Conservation (phyloP, 73 alveolate genomes). For the Diophrys appendiculata region DNA sequence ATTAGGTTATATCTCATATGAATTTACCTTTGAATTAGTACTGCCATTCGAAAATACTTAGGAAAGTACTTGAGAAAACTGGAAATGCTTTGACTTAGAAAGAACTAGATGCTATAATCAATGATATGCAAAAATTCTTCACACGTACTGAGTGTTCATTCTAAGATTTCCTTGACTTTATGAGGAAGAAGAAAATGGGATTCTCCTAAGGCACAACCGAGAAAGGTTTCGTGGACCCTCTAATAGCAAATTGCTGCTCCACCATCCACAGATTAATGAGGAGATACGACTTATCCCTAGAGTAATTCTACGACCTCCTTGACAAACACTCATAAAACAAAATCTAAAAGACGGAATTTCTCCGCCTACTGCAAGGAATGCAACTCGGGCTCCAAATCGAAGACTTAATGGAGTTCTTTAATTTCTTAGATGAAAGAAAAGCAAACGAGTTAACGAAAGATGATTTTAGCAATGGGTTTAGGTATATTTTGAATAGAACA, state of each 20-base stretch:
- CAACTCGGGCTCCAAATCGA: conserved; percentile 34
- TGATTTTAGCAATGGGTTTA: conserved; percentile 33
- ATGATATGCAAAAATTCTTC: conserved; percentile 23
- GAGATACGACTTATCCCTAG: conserved; percentile 33
- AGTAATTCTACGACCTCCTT: conserved; percentile 28
- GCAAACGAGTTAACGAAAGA: conserved; percentile 25
- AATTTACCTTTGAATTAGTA: conserved; percentile 26
- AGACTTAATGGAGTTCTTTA: conserved; percentile 53
- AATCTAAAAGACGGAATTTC: conserved; percentile 26
- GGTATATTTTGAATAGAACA: conserved; percentile 30
- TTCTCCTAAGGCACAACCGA: conserved; percentile 29
- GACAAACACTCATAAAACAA: conserved; percentile 24
- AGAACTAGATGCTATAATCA: conserved; percentile 30
- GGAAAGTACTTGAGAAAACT: conserved; percentile 33
- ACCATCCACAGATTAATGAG: conserved; percentile 1
- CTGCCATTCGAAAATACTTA: conserved; percentile 31
- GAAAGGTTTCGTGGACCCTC: conserved; percentile 55
- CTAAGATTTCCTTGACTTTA: conserved; percentile 49
- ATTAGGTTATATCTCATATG: conserved; percentile 6
- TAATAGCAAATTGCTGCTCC: conserved; percentile 40
- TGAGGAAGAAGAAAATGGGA: conserved; percentile 46
- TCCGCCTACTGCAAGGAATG: conserved; percentile 49
- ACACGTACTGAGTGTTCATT: conserved; percentile 33
- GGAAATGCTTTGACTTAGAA: conserved; percentile 16
- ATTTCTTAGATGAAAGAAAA: conserved; percentile 48